phyloP scores from a whole-genome alignment of 306 rosid genomes.

The Lagenaria siceraria region DNA sequence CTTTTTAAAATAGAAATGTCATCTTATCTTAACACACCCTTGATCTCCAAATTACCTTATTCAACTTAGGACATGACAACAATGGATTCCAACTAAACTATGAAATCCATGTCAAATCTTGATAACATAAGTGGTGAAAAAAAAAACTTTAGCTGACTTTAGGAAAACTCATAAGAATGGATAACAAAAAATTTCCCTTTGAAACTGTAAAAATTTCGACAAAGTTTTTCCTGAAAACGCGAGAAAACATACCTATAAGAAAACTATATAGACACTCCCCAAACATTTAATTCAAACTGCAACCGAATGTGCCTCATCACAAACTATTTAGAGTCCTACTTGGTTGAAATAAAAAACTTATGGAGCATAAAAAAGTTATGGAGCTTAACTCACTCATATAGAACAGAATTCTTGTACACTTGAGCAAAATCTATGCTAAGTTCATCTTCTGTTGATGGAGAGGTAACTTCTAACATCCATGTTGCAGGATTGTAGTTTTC shows the following conservation, averaged over 20 bases:
- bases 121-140: too few species aligned
- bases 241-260: too few species aligned
- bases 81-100: not conserved
- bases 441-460: slow-evolving; percentile 24
- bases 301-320: not conserved
- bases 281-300: not conserved
- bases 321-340: not conserved
- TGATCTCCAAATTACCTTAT: too few species aligned
- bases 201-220: too few species aligned
- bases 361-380: not conserved
- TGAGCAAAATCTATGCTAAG: slow-evolving; percentile 27
- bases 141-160: too few species aligned
- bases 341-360: not conserved
- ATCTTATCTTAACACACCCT: not conserved
- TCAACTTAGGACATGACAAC: not conserved
- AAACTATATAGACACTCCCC: not conserved
- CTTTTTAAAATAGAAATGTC: not conserved
- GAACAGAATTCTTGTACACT: slow-evolving; percentile 25
- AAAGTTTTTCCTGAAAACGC: not conserved
- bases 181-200: too few species aligned
- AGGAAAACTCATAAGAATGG: too few species aligned
- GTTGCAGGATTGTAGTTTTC: slow-evolving; percentile 24
- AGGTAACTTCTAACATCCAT: slow-evolving; percentile 34
- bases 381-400: slow-evolving; percentile 18
- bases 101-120: too few species aligned